A percentile compares a stretch with the other conserved stretches of the same genome.
phyloP scores from a whole-genome alignment of 2,329 filamentous ascomycete species.

The Knoxdaviesia proteae region DNA sequence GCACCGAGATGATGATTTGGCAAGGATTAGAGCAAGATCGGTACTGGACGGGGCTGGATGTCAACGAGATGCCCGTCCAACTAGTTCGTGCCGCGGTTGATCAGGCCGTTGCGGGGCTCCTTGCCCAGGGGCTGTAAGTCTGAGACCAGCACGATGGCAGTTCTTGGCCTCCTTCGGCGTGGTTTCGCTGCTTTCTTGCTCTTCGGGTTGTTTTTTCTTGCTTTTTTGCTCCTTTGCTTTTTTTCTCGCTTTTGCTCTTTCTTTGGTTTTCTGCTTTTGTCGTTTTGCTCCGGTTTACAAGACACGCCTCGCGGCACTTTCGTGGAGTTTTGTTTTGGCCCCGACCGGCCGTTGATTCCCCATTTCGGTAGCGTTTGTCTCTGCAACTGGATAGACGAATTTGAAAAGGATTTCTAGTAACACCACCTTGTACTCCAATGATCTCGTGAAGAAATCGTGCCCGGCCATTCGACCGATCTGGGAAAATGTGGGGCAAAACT shows the following conservation, averaged over 20 bases:
- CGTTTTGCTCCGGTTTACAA: not conserved
- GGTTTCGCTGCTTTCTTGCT: not conserved
- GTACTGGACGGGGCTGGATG: conserved; percentile 42
- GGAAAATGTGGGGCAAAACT: conserved; percentile 45
- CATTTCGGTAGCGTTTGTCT: not conserved
- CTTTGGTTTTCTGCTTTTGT: not conserved
- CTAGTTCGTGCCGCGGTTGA: conserved; percentile 17
- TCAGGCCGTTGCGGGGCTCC: not conserved
- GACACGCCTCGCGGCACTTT: not conserved
- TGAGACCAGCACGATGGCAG: conserved; percentile 2
- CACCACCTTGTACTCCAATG: not conserved
- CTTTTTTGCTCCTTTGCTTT: not conserved
- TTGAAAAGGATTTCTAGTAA: not conserved
- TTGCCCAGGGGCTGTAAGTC: not conserved
- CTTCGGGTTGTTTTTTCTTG: not conserved
- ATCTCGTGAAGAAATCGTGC: not conserved
- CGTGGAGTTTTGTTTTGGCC: conserved; percentile 1
- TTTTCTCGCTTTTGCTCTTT: not conserved
- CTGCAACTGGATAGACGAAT: too few species aligned
- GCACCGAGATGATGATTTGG: conserved; percentile 59
- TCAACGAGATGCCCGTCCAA: conserved; percentile 37
- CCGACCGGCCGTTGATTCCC: conserved; percentile 2
- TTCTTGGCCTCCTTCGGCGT: not conserved
- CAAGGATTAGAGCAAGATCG: conserved; percentile 51
- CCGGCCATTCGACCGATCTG: conserved; percentile 37